Evolutionary conservation across 768 basidiomycete genomes (phyloP).

Genomic region (Suillus americanus): DNA sequence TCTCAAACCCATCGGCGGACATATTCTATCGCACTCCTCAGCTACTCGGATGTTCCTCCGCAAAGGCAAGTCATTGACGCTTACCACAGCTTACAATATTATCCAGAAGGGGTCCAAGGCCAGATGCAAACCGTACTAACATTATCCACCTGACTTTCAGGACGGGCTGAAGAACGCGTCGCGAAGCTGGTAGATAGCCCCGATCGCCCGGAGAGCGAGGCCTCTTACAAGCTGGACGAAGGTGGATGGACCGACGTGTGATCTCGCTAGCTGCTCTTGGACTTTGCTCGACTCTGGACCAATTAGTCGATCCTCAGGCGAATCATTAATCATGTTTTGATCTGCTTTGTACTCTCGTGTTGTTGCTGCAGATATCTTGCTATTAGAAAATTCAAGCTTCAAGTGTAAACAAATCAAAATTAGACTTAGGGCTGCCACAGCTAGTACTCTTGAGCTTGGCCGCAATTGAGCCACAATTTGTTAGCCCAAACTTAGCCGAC

Average conservation of each 20-base stretch:
- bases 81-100: background rate
- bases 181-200: slow-evolving; percentile 90
- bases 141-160: slow-evolving; percentile 33
- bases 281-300: background rate
- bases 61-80: slow-evolving; percentile 55
- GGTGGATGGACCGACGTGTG: slow-evolving; percentile 88
- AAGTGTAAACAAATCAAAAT: background rate
- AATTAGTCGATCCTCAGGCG: background rate
- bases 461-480: background rate
- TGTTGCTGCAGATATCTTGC: background rate
- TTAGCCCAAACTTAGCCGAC: no score
- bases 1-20: slow-evolving; percentile 88
- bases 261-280: slow-evolving; percentile 17
- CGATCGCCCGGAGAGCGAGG: slow-evolving; percentile 86
- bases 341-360: background rate
- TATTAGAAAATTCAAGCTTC: background rate
- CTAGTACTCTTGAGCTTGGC: no score
- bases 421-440: background rate
- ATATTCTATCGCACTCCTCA: slow-evolving; percentile 86
- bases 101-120: background rate
- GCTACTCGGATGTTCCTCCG: slow-evolving; percentile 83
- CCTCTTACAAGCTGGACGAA: slow-evolving; percentile 88
- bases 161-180: slow-evolving; percentile 87
- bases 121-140: background rate
- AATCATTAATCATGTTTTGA: background rate